Evolutionary conservation across 2,329 filamentous ascomycete species (phyloP), one percentile per base, ranked within the genome.

Genomic region (Trichoderma arundinaceum): DNA sequence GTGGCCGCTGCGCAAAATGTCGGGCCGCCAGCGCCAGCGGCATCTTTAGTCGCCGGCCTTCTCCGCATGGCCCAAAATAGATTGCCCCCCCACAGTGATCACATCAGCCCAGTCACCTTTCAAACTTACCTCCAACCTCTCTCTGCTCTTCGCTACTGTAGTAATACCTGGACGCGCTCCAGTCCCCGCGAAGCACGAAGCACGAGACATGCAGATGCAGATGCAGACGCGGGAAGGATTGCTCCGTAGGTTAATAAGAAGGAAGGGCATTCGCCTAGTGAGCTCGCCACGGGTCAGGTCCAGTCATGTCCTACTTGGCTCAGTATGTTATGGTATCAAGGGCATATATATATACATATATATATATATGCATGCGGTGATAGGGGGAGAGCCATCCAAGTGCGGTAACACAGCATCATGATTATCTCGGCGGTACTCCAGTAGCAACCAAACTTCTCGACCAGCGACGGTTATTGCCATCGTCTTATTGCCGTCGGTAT

Each of bases 61-160:
- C 51, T 51, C 59, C 52, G 52, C 35, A 54, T n/a, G 7, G n/a
- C 59, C 59, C 22, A 62, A 62, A 62, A 62, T 62, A 62, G 59
- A 62, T 52, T 19, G 7, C 7, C 8, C 28, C 58, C 48, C 46
- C 58, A 52, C 33, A 28, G 4, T 15, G 15, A 41, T 61, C 58
- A 51, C 58, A 17, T 61, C 46, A 61, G 57, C 46, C 46, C 7
- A 32, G 28, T 22, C 13, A 32, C 15, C 10, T 46, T 19, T 9
- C n/a, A 46, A 22, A 10, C 39, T 5, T 12, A 41, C 39, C 12
- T 5, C 39, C 39, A 41, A 15, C 39, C 17, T 46, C 22, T n/a
- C 43, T 19, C n/a, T 46, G 7, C 6, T 19, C 17, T 17, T 19
- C n/a, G 43, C 43, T 17, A 28, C 22, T 38, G 10, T 38, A 38